Evolutionary conservation across 1,139 yeast species (phyloP).

Genomic region (Hanseniaspora gamundiae): DNA sequence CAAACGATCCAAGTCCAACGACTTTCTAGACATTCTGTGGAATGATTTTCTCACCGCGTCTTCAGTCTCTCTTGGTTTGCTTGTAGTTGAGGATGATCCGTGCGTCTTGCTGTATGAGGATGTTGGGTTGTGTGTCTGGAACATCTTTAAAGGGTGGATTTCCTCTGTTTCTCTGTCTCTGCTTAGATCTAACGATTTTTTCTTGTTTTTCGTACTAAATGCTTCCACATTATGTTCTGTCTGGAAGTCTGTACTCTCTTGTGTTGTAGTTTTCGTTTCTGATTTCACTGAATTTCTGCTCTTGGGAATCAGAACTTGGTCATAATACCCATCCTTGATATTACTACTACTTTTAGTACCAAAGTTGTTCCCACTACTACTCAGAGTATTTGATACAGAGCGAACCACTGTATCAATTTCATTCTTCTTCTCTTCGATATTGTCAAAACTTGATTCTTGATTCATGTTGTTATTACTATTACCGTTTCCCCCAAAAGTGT

Average conservation of each 20-base stretch:
- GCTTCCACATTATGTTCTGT: not conserved
- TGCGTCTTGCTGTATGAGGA: not conserved
- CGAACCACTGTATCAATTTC: not conserved
- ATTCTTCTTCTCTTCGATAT: conserved; percentile 3
- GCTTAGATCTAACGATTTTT: not conserved
- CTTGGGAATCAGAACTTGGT: conserved; percentile 1
- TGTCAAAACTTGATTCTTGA: not conserved
- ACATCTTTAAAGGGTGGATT: not conserved
- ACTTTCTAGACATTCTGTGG: conserved; percentile 6
- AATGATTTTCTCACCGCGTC: not conserved
- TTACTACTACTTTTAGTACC: not conserved
- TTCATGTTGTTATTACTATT: not conserved
- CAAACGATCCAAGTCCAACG: conserved; percentile 7
- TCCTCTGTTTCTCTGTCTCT: not conserved
- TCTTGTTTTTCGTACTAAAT: not conserved
- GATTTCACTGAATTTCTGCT: not conserved
- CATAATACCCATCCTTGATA: not conserved
- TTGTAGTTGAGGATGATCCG: too few species aligned
- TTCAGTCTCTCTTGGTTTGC: not conserved
- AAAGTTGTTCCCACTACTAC: not conserved
- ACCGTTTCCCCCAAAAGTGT: too few species aligned
- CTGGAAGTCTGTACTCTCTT: not conserved
- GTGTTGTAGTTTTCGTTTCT: not conserved
- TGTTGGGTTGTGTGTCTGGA: not conserved
- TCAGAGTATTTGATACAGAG: not conserved